A percentile compares a stretch with the other conserved stretches of the same genome.
These are phyloP conservation scores for Acorus gramineus DNA, from an alignment of 106 monocot genomes.

Conservation along the genomic window DNA sequence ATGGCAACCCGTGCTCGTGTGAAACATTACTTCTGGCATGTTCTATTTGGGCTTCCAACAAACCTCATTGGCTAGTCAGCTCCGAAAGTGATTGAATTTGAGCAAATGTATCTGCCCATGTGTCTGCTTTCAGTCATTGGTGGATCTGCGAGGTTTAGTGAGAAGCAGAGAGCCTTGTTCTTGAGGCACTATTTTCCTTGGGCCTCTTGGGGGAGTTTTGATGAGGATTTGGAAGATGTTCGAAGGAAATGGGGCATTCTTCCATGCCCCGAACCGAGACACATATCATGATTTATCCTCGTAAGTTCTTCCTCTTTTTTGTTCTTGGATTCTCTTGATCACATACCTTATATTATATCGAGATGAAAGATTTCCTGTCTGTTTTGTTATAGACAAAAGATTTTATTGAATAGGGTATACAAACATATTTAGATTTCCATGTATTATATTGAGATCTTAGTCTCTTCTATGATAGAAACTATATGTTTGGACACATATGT, in stretches of 20 bases:
- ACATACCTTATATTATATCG: too few relatives aligned
- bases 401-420: too few relatives aligned
- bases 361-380: too few relatives aligned
- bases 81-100: constrained; percentile 83
- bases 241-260: constrained; percentile 61
- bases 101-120: constrained; percentile 94
- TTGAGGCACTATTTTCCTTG: constrained; percentile 73
- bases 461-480: too few relatives aligned
- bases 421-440: too few relatives aligned
- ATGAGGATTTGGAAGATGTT: constrained; percentile 57
- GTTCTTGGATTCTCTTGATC: too few relatives aligned
- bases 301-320: too few relatives aligned
- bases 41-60: constrained; percentile 72
- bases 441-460: too few relatives aligned
- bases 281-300: too few relatives aligned
- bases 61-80: constrained; percentile 81
- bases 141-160: constrained; percentile 74
- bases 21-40: constrained; percentile 93
- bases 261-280: constrained; percentile 31
- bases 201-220: constrained; percentile 56
- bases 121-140: constrained; percentile 76
- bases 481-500: too few relatives aligned
- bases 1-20: constrained; percentile 81
- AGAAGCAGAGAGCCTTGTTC: constrained; percentile 62
- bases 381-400: too few relatives aligned